phyloP scores from a whole-genome alignment of 1,139 yeast species.

The Debaryomyces sp. region DNA sequence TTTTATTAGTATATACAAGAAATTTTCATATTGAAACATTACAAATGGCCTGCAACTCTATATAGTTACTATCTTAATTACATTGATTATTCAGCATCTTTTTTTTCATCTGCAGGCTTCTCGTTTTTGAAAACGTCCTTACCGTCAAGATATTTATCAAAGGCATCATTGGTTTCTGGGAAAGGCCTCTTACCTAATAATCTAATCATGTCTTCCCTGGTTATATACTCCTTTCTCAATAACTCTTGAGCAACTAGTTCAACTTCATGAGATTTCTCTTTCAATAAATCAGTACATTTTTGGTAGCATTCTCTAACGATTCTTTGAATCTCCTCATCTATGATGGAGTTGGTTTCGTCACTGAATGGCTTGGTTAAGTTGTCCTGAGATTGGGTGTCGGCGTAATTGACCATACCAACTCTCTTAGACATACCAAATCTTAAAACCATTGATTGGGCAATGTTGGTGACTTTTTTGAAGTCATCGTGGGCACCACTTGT shows the following conservation, averaged over 20 bases:
- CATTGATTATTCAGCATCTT: constrained; percentile 19
- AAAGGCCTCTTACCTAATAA: constrained; percentile 88
- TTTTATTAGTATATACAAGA: constrained; percentile 7
- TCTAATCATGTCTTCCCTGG: constrained; percentile 88
- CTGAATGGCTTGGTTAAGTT: constrained; percentile 62
- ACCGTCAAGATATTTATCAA: constrained; percentile 74
- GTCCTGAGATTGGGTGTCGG: constrained; percentile 29
- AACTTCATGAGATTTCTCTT: constrained; percentile 73
- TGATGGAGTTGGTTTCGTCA: constrained; percentile 66
- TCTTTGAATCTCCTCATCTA: constrained; percentile 82
- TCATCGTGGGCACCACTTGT: constrained; percentile 97
- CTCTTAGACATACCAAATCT: constrained; percentile 87
- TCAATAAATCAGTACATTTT: constrained; percentile 66
- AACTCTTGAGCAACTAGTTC: constrained; percentile 86
- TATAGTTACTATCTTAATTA: neutral
- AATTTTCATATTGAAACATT: neutral
- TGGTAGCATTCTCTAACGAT: constrained; percentile 79
- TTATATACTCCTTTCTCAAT: constrained; percentile 79
- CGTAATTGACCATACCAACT: constrained; percentile 69
- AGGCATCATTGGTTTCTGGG: constrained; percentile 88
- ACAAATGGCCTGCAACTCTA: neutral
- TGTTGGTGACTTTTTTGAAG: constrained; percentile 91
- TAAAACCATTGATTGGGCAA: constrained; percentile 93
- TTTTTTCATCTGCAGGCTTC: constrained; percentile 24
- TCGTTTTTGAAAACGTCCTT: constrained; percentile 41